Percentiles rank a stretch among this genome's conserved stretches.
phyloP scores from a whole-genome alignment of 306 rosid genomes.

The Cercis canadensis region DNA sequence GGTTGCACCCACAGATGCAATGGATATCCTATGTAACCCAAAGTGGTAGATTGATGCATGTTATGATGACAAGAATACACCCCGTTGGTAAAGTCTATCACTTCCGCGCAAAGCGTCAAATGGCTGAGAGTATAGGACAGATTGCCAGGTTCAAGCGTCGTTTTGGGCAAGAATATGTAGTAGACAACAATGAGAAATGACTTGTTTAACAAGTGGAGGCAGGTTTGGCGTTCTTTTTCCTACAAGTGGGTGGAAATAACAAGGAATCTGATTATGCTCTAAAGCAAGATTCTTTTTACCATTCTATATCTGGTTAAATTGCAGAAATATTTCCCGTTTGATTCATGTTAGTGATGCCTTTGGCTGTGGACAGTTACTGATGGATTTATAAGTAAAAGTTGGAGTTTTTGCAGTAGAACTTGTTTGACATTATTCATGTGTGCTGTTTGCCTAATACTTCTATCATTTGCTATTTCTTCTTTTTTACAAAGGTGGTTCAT shows the following conservation, averaged over 20 bases:
- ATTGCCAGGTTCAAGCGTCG: slow-evolving; percentile 91
- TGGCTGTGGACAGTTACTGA: not conserved
- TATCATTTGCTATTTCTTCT: no score
- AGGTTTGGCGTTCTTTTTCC: slow-evolving; percentile 7
- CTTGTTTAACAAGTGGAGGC: not conserved
- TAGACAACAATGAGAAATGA: slow-evolving; percentile 50
- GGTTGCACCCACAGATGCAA: slow-evolving; percentile 92
- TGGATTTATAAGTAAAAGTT: not conserved
- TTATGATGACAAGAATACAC: slow-evolving; percentile 90
- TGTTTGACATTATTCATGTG: no score
- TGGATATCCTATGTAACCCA: slow-evolving; percentile 93
- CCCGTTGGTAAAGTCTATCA: slow-evolving; percentile 89
- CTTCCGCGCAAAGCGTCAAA: slow-evolving; percentile 82
- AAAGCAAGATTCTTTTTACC: not conserved
- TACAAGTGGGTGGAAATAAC: not conserved
- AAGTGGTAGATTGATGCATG: slow-evolving; percentile 85
- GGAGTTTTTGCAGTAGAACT: no score
- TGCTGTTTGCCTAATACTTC: no score
- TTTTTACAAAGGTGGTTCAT: no score
- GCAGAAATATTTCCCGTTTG: not conserved
- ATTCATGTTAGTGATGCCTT: not conserved
- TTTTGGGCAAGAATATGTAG: slow-evolving; percentile 53
- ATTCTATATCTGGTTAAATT: not conserved
- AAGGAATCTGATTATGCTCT: not conserved
- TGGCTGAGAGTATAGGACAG: slow-evolving; percentile 86